Evolutionary conservation across 176 grass and related monocot species (phyloP), one percentile per base, ranked within the genome.

Genomic region (maize (Zea mays)): DNA sequence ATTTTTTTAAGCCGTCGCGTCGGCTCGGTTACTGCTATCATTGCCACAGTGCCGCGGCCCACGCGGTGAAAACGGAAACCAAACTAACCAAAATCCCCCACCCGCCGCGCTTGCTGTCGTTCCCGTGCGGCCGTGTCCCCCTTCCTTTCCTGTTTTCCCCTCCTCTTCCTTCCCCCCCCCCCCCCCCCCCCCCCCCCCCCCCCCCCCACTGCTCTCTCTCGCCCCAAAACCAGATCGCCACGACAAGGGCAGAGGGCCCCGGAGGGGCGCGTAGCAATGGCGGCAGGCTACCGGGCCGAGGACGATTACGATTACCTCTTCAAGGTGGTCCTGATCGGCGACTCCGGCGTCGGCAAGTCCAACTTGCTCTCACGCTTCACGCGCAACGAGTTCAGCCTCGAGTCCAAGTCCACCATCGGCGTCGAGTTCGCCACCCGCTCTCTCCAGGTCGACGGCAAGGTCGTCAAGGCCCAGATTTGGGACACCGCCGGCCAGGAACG

Each of bases 381-480:
- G 43, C 90, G 93, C 81, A 97, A 97, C 82, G 90, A 97, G 90
- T 97, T 97, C 90, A 93, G 93, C 77, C 86, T 97, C 78, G 93
- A 97, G 90, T 97, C 93, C 70, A 97, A 97, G 82, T 97, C 93
- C 86, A 97, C 93, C 82, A 97, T 97, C 78, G 93, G 93, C 34
- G 93, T 97, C 70, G 93, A 97, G 85, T 97, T 97, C 90, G 93
- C 93, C 69, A 97, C 93, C 12, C 87, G 87, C 20, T 89, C 87
- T 72, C 87, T 89, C 66, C 87, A 89, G 66, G 87, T 89, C 82
- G 87, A 89, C 78, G 87, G 87, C 78, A 89, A 89, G 87, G 87
- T 89, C 81, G 84, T 97, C 84, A 97, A 97, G 91, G 91, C 94
- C 17, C 94, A 93, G 94, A 97, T 97, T 86, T 97, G 94, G 94